Evolutionary conservation across 2,329 filamentous ascomycete species (phyloP).

Genomic region (Cyphellophora attinorum): DNA sequence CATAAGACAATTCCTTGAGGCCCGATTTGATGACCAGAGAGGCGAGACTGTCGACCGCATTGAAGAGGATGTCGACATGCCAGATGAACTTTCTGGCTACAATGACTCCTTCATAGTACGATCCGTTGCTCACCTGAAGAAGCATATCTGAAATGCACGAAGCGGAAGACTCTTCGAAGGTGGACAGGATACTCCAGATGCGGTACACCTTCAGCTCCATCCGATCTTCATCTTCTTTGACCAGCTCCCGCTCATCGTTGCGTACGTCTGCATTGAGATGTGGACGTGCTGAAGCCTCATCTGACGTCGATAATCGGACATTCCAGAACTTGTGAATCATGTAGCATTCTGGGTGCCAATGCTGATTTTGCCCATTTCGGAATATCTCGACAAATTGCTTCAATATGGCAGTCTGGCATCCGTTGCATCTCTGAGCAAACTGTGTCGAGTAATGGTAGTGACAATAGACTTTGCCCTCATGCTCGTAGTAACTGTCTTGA

Average conservation of each 20-base stretch:
- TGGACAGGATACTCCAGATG: slow-evolving; percentile 96
- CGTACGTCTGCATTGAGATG: slow-evolving; percentile 47
- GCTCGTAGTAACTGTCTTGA: slow-evolving; percentile 97
- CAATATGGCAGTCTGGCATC: slow-evolving; percentile 90
- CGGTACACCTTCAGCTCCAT: slow-evolving; percentile 98
- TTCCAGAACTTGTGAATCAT: slow-evolving; percentile 99
- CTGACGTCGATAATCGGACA: slow-evolving; percentile 65
- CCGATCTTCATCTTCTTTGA: slow-evolving; percentile 77
- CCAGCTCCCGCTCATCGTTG: slow-evolving; percentile 60
- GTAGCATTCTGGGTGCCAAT: slow-evolving; percentile 99
- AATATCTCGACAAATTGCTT: slow-evolving; percentile 99
- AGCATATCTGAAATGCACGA: slow-evolving; percentile 99
- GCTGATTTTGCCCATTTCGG: slow-evolving; percentile 93
- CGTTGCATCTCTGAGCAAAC: slow-evolving; percentile 92
- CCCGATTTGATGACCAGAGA: slow-evolving; percentile 57
- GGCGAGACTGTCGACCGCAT: slow-evolving; percentile 77
- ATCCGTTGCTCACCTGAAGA: slow-evolving; percentile 93
- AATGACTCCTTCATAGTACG: slow-evolving; percentile 88
- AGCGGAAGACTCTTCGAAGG: slow-evolving; percentile 94
- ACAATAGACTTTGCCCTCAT: slow-evolving; percentile 92
- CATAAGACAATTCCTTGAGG: slow-evolving; percentile 81
- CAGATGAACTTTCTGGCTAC: slow-evolving; percentile 94
- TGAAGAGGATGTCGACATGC: slow-evolving; percentile 89
- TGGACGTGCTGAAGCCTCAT: slow-evolving; percentile 38
- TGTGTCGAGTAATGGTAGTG: slow-evolving; percentile 98